Evolutionary conservation across 352 stramenopile genomes (phyloP).

Genomic region (Globisporangium viniferum): DNA sequence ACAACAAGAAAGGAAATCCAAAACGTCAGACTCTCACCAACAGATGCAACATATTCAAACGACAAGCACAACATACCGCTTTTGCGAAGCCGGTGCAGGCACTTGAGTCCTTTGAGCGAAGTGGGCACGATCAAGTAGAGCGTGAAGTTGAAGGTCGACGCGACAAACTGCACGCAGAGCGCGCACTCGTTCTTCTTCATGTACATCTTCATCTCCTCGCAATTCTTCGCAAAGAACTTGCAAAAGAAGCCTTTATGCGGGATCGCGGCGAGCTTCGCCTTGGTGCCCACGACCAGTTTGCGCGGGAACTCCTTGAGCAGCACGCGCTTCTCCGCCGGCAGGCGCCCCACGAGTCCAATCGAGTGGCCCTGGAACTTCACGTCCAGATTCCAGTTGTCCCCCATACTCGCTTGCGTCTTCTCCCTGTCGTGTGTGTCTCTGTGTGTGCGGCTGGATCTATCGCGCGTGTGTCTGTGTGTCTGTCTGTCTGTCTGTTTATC

Average conservation of each 20-base stretch:
- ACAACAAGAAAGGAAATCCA: not conserved
- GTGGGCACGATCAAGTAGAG: slow-evolving; percentile 76
- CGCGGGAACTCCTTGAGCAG: slow-evolving; percentile 74
- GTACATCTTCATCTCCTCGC: slow-evolving; percentile 84
- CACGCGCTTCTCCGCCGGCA: slow-evolving; percentile 79
- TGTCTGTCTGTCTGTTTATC: not conserved
- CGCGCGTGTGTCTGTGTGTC: not conserved
- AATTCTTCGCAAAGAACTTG: slow-evolving; percentile 86
- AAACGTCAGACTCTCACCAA: not conserved
- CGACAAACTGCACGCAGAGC: slow-evolving; percentile 78
- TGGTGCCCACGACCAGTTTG: slow-evolving; percentile 71
- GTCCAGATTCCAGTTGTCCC: slow-evolving; percentile 82
- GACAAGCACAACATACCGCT: slow-evolving; percentile 37
- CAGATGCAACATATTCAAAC: not conserved
- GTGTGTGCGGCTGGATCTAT: not conserved
- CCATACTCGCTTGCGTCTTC: slow-evolving; percentile 22
- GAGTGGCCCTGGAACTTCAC: slow-evolving; percentile 82
- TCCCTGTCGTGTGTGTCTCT: not conserved
- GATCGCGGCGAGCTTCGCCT: slow-evolving; percentile 75
- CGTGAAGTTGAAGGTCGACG: slow-evolving; percentile 83
- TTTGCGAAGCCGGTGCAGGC: slow-evolving; percentile 76
- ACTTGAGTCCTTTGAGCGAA: slow-evolving; percentile 64
- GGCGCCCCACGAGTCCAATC: slow-evolving; percentile 63
- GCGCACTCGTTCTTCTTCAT: slow-evolving; percentile 86
- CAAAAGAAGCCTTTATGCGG: slow-evolving; percentile 87